phyloP scores from a whole-genome alignment of 2,329 filamentous ascomycete genomes.

The Fusarium coffeatum region DNA sequence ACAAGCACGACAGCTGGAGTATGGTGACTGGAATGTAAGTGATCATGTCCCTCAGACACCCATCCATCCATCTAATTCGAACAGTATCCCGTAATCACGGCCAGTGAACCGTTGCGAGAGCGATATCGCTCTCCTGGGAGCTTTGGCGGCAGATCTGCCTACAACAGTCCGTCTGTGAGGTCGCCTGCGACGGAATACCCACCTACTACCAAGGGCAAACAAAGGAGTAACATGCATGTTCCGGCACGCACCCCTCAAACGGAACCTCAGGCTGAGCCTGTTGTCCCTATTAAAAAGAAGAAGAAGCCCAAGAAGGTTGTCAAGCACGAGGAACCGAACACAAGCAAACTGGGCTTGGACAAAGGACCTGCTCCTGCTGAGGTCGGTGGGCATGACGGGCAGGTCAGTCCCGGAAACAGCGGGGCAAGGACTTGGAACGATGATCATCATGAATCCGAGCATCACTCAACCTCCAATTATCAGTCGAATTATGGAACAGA shows the following conservation, averaged over 20 bases:
- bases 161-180: conserved; percentile 37
- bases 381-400: conserved; percentile 32
- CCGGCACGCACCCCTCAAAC: conserved; percentile 29
- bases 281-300: conserved; percentile 55
- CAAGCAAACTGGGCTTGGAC: conserved; percentile 43
- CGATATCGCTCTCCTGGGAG: conserved; percentile 62
- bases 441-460: conserved; percentile 23
- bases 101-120: conserved; percentile 76
- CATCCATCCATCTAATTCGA: conserved; percentile 5
- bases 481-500: conserved; percentile 48
- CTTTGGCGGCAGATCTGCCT: conserved; percentile 46
- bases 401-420: conserved; percentile 37
- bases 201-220: conserved; percentile 40
- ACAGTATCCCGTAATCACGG: conserved; percentile 94
- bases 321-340: conserved; percentile 51
- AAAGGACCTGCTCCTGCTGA: conserved; percentile 39
- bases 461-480: conserved; percentile 38
- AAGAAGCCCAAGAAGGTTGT: conserved; percentile 53
- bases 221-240: conserved; percentile 25
- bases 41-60: background rate
- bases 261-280: conserved; percentile 43
- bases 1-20: conserved; percentile 78
- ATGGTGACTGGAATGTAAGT: conserved; percentile 94
- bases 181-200: conserved; percentile 31
- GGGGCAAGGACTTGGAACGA: conserved; percentile 29